Base-by-base conservation (phyloP, 345 rosid genomes). In the Aegle marmelos region DNA sequence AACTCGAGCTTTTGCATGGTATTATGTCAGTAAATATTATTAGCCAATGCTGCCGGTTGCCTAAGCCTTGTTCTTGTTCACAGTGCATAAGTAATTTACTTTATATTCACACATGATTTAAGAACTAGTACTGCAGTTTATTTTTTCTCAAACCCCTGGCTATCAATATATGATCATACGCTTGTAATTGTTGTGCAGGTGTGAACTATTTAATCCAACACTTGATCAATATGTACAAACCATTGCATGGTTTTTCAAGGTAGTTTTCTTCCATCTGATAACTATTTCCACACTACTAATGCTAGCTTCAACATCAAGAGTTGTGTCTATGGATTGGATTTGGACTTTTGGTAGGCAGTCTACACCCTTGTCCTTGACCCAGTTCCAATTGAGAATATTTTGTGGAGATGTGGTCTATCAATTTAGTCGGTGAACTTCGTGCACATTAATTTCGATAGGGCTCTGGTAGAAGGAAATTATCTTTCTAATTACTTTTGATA, bases 181-280 rank as follows among this genome's bases (percentile, higher is more conserved):
- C 31, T 72, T 75, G 57, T 50, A 72, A 64, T 59, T 72, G 74
- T 73, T 74, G 2, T 83, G 61, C 68, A 93, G 98, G 94, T 93
- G 88, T 80, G 95, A 90, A 62, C 75, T 92, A 68, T 91, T 90
- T 84, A 84, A 87, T 72, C 88, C 96, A 41, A 77, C 89, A 62
- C 91, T 93, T 65, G 95, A 90, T 79, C 98, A 90, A 82, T 89
- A 92, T 25, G 92, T 90, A 45, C 89, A 96, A 84, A 91, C 91
- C 85, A 89, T 93, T 78, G 89, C 94, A 1, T 92, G 87, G 84
- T 21, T 68, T 65, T 4, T 30, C 56, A 60, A 72, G 74, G 19
- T 65, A 36, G 11, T 7, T 0, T 28, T 39, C 54, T 25, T 16
- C 16, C 66, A 4, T 22, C 24, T 41, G 24, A 34, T 16, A 34